A percentile compares a stretch with the other conserved stretches of the same genome.
These are phyloP conservation scores for Tuber indicum DNA, from an alignment of 495 filamentous ascomycete species.

Conservation along the genomic window DNA sequence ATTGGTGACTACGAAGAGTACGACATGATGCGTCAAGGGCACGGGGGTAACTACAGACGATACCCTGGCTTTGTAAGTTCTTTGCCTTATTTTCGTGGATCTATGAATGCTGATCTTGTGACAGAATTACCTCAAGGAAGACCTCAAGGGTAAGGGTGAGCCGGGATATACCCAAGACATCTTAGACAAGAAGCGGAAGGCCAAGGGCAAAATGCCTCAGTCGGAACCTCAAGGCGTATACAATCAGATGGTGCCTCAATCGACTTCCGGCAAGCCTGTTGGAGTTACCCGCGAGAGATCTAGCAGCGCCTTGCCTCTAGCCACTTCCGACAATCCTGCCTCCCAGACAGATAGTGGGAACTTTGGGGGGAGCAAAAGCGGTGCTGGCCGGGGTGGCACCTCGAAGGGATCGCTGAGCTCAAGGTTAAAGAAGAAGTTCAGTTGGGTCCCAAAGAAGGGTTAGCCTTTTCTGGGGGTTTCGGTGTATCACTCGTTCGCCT, in stretches of 20 bases:
- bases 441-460: slow-evolving; percentile 19
- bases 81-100: background rate
- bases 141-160: slow-evolving; percentile 75
- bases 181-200: slow-evolving; percentile 52
- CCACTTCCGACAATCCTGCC: slow-evolving; percentile 5
- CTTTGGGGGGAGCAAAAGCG: slow-evolving; percentile 22
- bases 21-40: slow-evolving; percentile 62
- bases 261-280: background rate
- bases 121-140: slow-evolving; percentile 62
- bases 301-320: background rate
- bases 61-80: slow-evolving; percentile 61
- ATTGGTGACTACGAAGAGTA: slow-evolving; percentile 78
- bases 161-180: slow-evolving; percentile 64
- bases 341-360: background rate
- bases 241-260: slow-evolving; percentile 26
- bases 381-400: slow-evolving; percentile 11
- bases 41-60: slow-evolving; percentile 60
- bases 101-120: background rate
- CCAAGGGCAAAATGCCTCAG: slow-evolving; percentile 22
- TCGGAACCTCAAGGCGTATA: slow-evolving; percentile 19
- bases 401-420: slow-evolving; percentile 21
- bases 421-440: slow-evolving; percentile 24
- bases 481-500: background rate
- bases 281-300: background rate
- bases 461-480: slow-evolving; percentile 10